These are phyloP conservation scores for Colletotrichum cereale DNA, from an alignment of 2,329 filamentous ascomycete genomes.

Conservation along the genomic window DNA sequence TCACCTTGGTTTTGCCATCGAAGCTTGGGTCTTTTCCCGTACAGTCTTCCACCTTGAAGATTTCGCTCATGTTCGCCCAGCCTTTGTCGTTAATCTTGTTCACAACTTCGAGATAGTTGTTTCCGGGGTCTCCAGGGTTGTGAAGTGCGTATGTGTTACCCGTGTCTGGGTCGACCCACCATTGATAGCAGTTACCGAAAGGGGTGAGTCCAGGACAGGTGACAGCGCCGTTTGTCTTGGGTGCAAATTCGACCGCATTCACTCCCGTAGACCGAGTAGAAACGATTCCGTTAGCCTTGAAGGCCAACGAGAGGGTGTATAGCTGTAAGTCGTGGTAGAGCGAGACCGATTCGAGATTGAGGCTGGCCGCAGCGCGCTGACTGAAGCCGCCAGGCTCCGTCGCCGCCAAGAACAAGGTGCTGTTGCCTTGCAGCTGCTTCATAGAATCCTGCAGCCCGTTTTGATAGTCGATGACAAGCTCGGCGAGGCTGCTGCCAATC, in stretches of 20 bases:
- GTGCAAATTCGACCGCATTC: slow-evolving; percentile 42
- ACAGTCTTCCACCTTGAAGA: slow-evolving; percentile 45
- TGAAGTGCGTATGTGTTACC: slow-evolving; percentile 45
- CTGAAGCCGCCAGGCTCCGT: slow-evolving; percentile 44
- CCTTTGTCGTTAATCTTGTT: slow-evolving; percentile 43
- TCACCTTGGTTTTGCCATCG: slow-evolving; percentile 41
- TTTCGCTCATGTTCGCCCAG: slow-evolving; percentile 44
- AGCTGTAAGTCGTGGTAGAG: slow-evolving; percentile 44
- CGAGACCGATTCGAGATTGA: slow-evolving; percentile 43
- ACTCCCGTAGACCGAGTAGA: slow-evolving; percentile 42
- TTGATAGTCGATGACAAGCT: slow-evolving; percentile 46
- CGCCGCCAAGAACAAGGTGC: slow-evolving; percentile 42
- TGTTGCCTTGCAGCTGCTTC: slow-evolving; percentile 42
- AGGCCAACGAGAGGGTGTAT: slow-evolving; percentile 42
- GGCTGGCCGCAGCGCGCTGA: slow-evolving; percentile 44
- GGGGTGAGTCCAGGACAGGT: slow-evolving; percentile 32
- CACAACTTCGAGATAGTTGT: slow-evolving; percentile 43
- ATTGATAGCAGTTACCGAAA: slow-evolving; percentile 42
- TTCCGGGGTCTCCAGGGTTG: slow-evolving; percentile 43
- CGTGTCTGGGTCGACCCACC: slow-evolving; percentile 42
- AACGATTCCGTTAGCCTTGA: slow-evolving; percentile 44
- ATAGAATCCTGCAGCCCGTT: slow-evolving; percentile 40
- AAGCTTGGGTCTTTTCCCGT: slow-evolving; percentile 42
- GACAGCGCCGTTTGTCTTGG: slow-evolving; percentile 31
- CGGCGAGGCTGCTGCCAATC: slow-evolving; percentile 43